These are phyloP conservation scores for Solanum virginianum DNA, from an alignment of 257 asterid species.

Conservation along the genomic window DNA sequence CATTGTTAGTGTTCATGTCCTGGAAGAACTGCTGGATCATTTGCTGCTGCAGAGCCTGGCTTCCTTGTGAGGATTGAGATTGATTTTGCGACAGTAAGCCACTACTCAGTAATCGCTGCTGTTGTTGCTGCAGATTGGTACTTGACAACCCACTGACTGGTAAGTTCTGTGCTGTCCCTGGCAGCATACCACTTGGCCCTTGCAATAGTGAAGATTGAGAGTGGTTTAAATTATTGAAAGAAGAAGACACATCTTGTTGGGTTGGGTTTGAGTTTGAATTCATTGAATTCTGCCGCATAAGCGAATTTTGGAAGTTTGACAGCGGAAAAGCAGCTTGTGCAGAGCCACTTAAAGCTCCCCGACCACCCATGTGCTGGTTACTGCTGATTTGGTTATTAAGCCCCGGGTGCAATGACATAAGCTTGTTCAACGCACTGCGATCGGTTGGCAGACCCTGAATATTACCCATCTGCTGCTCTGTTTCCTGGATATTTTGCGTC, in stretches of 20 bases:
- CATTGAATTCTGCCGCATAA: constrained; percentile 71
- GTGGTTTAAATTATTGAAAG: constrained; percentile 32
- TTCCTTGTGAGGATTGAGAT: constrained; percentile 27
- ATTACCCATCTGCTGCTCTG: constrained; percentile 48
- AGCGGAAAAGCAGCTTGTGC: constrained; percentile 64
- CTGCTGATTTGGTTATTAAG: constrained; percentile 27
- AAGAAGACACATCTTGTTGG: constrained; percentile 46
- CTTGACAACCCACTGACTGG: constrained; percentile 21
- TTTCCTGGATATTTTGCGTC: constrained; percentile 38
- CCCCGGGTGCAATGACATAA: constrained; percentile 53
- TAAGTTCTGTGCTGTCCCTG: constrained; percentile 29
- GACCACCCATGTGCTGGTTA: constrained; percentile 41
- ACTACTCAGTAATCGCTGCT: constrained; percentile 21
- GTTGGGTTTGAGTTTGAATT: constrained; percentile 30
- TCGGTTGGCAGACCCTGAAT: constrained; percentile 44
- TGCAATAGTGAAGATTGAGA: constrained; percentile 27
- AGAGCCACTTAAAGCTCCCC: constrained; percentile 52
- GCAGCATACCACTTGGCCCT: constrained; percentile 23
- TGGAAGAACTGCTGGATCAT: constrained; percentile 66
- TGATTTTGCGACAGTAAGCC: constrained; percentile 34
- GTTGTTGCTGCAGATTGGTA: constrained; percentile 13
- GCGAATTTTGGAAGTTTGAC: constrained; percentile 59
- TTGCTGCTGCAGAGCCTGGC: constrained; percentile 60
- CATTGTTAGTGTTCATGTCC: constrained; percentile 40
- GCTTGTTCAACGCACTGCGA: constrained; percentile 40